Conservation (phyloP, 2,329 filamentous ascomycete genomes). For the Fusarium equiseti region DNA sequence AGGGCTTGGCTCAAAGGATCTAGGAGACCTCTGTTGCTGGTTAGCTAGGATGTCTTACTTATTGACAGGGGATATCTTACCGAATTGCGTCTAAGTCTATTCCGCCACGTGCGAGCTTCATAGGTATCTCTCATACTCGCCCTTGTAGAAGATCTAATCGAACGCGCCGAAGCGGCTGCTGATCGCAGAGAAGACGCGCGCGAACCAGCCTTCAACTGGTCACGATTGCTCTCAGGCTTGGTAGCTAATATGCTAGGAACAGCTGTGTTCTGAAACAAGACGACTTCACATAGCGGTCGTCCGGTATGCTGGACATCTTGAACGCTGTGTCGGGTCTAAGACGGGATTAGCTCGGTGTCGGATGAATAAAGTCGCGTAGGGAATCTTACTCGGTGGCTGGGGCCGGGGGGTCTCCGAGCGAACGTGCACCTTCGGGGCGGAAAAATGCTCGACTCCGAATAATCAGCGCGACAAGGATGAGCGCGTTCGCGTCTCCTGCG, state of each 20-base stretch:
- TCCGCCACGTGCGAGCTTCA: constrained; percentile 28
- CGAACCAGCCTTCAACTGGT: constrained; percentile 1
- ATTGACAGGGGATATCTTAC: not conserved
- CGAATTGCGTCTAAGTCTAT: constrained; percentile 17
- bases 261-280: constrained; percentile 15
- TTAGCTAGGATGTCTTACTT: not conserved
- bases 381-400: constrained; percentile 12
- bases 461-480: not conserved
- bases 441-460: constrained; percentile 19
- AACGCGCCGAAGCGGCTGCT: not conserved
- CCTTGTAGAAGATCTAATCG: constrained; percentile 5
- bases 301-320: constrained; percentile 9
- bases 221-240: not conserved
- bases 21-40: constrained; percentile 4
- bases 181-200: constrained; percentile 6
- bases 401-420: not conserved
- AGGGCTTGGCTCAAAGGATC: not conserved
- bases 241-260: constrained; percentile 6
- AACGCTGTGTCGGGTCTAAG: constrained; percentile 10
- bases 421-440: constrained; percentile 24
- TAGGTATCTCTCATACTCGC: constrained; percentile 13
- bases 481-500: constrained; percentile 15
- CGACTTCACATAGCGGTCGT: constrained; percentile 16
- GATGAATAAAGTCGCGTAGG: constrained; percentile 9
- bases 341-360: not conserved